Evolutionary conservation across 768 basidiomycete species (phyloP), one percentile per base, ranked within the genome.

Genomic region (Trametes coccinea): DNA sequence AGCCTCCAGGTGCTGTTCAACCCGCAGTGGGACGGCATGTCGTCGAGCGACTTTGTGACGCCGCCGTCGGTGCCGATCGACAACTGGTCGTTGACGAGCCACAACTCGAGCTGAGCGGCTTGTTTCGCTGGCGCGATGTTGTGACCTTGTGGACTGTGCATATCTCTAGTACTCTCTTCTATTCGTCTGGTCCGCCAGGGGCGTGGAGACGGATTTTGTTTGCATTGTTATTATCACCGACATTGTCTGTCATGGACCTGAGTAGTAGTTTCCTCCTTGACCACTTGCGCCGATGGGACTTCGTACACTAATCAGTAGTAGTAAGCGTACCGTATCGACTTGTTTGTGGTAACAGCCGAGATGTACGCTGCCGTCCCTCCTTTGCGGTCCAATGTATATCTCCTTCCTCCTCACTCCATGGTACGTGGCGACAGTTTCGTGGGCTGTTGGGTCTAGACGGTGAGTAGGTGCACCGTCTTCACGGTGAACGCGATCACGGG

Each of bases 11-110:
- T 98, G 51, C 73, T 98, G 70, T 90, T 98, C 78, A 94, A 85
- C 73, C 97, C 96, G n/a, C 90, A 95, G 69, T 98, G 95, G 94
- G 73, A 78, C 43, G 86, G 83, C 29, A 82, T 88, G 78, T 76
- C 82, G 30, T 69, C 84, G 44, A 78, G 77, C 67, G 73, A 75
- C 67, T 88, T 85, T 74, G 82, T 88, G 63, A 88, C 84, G 11
- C 94, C 95, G 1, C 75, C 80, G 5, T 79, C 79, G 45, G 93
- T 98, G 13, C 69, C 84, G 2, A 72, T 98, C 59, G 84, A 80
- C 64, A 75, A 75, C 64, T 97, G 95, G 95, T 80, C 82, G 29
- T 72, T 92, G 62, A 88, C 82, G 30, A 94, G 92, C 70, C 93
- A 95, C 73, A 80, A 87, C 69, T 85, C 31, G 55, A 40, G 17